Percentiles rank a stretch among this genome's conserved stretches.
These are phyloP conservation scores for Scenedesmus sp. DNA, from an alignment of 163 green algal species.

Conservation along the genomic window DNA sequence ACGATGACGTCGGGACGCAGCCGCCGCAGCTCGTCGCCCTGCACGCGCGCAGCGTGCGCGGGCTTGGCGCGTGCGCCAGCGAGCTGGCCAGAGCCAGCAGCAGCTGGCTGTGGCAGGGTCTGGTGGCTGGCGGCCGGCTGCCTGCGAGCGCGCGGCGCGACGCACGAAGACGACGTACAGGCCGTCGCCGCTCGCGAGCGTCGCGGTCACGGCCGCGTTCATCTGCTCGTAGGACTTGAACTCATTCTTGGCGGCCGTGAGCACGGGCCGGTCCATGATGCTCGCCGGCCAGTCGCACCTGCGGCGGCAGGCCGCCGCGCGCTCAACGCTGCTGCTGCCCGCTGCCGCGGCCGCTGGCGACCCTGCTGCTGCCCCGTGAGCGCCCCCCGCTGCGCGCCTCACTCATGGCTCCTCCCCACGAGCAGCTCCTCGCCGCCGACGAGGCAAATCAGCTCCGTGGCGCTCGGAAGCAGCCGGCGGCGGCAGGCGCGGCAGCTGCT, in stretches of 20 bases:
- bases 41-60: no score
- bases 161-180: no score
- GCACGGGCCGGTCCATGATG: constrained; percentile 47
- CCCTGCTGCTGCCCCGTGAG: not conserved
- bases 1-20: constrained; percentile 76
- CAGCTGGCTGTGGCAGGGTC: no score
- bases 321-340: not conserved
- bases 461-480: constrained; percentile 70
- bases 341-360: not conserved
- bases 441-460: constrained; percentile 67
- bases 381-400: not conserved
- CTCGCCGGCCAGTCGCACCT: constrained; percentile 68
- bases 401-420: constrained; percentile 45
- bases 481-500: no score
- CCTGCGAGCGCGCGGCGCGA: no score
- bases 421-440: constrained; percentile 48
- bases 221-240: constrained; percentile 66
- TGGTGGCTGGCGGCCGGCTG: no score
- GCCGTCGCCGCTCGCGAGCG: constrained; percentile 47
- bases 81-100: no score
- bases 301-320: not conserved
- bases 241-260: constrained; percentile 63
- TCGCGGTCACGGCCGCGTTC: constrained; percentile 59
- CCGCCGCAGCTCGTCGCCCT: constrained; percentile 56
- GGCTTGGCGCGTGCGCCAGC: no score